These are phyloP conservation scores for Plasmopara muralis DNA, from an alignment of 352 stramenopile genomes.

Conservation along the genomic window DNA sequence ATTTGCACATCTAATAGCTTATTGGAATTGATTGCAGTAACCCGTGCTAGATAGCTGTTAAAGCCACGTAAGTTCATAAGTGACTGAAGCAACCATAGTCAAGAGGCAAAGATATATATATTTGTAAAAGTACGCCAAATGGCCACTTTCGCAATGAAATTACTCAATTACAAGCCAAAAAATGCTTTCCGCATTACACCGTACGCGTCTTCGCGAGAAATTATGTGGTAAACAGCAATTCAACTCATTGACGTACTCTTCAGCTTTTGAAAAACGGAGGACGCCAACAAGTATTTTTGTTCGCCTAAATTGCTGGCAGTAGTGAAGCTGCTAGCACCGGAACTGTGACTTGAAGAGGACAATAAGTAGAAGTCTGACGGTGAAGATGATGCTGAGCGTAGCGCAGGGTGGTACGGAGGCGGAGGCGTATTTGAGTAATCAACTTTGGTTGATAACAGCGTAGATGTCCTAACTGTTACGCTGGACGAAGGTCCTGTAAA, in stretches of 20 bases:
- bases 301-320: constrained; percentile 36
- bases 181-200: too few species aligned
- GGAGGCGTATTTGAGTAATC: constrained; percentile 13
- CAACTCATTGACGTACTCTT: constrained; percentile 21
- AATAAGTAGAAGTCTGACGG: constrained; percentile 46
- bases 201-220: too few species aligned
- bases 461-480: constrained; percentile 16
- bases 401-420: constrained; percentile 13
- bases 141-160: too few species aligned
- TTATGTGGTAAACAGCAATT: neutral
- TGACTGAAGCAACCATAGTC: too few species aligned
- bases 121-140: too few species aligned
- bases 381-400: constrained; percentile 29
- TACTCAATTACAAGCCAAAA: too few species aligned
- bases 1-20: too few species aligned
- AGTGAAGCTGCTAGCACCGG: constrained; percentile 21
- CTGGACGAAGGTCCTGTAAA: constrained; percentile 15
- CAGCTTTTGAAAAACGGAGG: constrained; percentile 52
- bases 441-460: constrained; percentile 22
- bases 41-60: too few species aligned
- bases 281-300: constrained; percentile 44
- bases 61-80: too few species aligned
- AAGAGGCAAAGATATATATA: too few species aligned
- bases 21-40: too few species aligned
- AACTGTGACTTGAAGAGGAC: constrained; percentile 30